phyloP scores from a whole-genome alignment of 2,329 filamentous ascomycete genomes.

The Penicillium sp. region DNA sequence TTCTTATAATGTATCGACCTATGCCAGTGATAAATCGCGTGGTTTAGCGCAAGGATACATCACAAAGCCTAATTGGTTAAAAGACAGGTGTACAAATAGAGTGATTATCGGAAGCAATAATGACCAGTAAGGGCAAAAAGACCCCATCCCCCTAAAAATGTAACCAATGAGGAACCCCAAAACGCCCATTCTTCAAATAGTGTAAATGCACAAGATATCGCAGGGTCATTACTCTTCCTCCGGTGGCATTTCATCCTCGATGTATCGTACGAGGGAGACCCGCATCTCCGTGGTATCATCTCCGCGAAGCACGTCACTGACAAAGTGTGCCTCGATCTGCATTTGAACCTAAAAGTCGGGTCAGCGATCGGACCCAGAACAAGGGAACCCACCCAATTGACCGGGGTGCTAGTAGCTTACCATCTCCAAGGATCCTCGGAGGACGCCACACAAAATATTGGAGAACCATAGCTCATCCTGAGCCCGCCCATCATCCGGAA shows the following conservation, averaged over 20 bases:
- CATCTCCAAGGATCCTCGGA: conserved; percentile 93
- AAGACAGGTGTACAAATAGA: conserved; percentile 2
- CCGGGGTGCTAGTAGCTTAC: conserved; percentile 47
- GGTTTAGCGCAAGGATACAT: conserved; percentile 20
- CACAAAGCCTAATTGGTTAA: conserved; percentile 19
- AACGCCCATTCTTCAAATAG: conserved; percentile 6
- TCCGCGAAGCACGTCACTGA: conserved; percentile 86
- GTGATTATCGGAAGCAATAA: background rate
- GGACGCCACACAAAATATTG: conserved; percentile 90
- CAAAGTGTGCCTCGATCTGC: conserved; percentile 96
- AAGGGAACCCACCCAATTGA: conserved; percentile 10
- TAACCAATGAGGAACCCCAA: background rate
- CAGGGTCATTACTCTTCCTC: conserved; percentile 74
- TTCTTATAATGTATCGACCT: conserved; percentile 1
- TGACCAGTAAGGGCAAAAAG: background rate
- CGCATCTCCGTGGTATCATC: conserved; percentile 98
- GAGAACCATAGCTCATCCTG: conserved; percentile 99
- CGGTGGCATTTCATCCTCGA: conserved; percentile 94
- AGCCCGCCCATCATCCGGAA: conserved; percentile 90
- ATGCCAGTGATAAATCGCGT: conserved; percentile 19
- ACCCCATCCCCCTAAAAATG: background rate
- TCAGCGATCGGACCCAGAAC: conserved; percentile 18
- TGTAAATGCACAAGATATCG: conserved; percentile 3
- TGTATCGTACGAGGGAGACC: conserved; percentile 85
- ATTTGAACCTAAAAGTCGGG: conserved; percentile 67